phyloP scores from a whole-genome alignment of 352 stramenopile species.

The Globisporangium recalcitrans region DNA sequence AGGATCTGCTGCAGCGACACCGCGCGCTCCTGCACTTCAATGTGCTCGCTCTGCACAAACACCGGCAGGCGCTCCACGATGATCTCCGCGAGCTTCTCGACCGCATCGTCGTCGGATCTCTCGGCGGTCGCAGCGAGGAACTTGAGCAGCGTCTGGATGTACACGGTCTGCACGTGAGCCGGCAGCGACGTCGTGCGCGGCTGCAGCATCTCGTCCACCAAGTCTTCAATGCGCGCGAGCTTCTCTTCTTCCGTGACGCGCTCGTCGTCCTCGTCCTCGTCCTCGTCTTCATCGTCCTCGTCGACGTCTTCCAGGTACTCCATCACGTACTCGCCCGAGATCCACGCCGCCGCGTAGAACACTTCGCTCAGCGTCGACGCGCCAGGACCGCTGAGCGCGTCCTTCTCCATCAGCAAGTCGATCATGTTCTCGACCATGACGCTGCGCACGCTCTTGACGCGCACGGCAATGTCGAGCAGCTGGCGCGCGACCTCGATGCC shows the following conservation, averaged over 20 bases:
- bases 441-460: constrained; percentile 93
- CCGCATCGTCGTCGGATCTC: constrained; percentile 61
- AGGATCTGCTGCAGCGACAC: constrained; percentile 80
- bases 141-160: constrained; percentile 93
- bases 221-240: constrained; percentile 80
- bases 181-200: constrained; percentile 78
- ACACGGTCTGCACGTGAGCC: constrained; percentile 90
- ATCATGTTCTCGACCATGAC: constrained; percentile 95
- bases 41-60: constrained; percentile 89
- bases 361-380: constrained; percentile 90
- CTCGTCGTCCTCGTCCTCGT: constrained; percentile 71
- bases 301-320: constrained; percentile 86
- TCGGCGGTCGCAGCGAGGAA: constrained; percentile 74
- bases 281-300: constrained; percentile 70
- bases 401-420: constrained; percentile 88
- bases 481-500: constrained; percentile 90
- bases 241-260: constrained; percentile 75
- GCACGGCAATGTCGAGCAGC: constrained; percentile 95
- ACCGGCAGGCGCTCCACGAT: constrained; percentile 79
- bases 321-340: constrained; percentile 96
- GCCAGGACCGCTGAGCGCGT: constrained; percentile 64
- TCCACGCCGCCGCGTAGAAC: constrained; percentile 94
- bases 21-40: constrained; percentile 94
- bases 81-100: constrained; percentile 83
- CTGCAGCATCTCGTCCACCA: constrained; percentile 78